A percentile compares a stretch with the other conserved stretches of the same genome.
These are phyloP conservation scores for Trametopsis cervina DNA, from an alignment of 768 basidiomycete species.

Conservation along the genomic window DNA sequence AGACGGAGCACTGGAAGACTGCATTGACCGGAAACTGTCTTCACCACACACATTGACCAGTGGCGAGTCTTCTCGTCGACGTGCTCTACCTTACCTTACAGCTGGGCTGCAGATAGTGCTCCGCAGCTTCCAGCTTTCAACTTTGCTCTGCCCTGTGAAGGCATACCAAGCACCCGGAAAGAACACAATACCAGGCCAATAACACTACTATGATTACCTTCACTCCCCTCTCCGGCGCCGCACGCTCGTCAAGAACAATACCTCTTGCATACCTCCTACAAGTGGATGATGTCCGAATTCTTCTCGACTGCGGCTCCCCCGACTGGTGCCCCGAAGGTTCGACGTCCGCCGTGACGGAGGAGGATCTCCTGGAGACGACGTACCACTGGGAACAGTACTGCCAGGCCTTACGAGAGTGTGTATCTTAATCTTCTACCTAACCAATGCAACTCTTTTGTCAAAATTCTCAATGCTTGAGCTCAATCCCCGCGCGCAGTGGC, in stretches of 20 bases:
- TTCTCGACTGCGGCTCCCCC: constrained; percentile 92
- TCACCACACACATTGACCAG: no score
- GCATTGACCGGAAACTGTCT: no score
- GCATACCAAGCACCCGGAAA: no score
- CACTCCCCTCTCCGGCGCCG: constrained; percentile 83
- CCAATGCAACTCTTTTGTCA: not conserved
- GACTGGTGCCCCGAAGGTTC: constrained; percentile 68
- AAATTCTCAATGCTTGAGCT: not conserved
- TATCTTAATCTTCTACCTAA: constrained; percentile 13
- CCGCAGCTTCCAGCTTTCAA: no score
- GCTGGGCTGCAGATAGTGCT: no score
- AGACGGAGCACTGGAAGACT: no score
- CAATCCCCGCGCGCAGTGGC: not conserved
- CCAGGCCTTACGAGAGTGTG: constrained; percentile 59
- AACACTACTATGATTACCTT: constrained; percentile 91
- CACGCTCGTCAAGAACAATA: constrained; percentile 52
- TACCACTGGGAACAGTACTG: constrained; percentile 63
- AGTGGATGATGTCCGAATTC: constrained; percentile 87
- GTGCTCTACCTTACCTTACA: no score
- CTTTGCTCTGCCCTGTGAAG: no score
- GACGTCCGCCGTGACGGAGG: constrained; percentile 18
- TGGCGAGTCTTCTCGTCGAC: no score
- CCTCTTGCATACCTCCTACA: constrained; percentile 85
- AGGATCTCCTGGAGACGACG: constrained; percentile 24
- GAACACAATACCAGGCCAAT: no score